Base-by-base conservation (phyloP, 1,284 basidiomycete genomes). In the Entoloma clypeatum region DNA sequence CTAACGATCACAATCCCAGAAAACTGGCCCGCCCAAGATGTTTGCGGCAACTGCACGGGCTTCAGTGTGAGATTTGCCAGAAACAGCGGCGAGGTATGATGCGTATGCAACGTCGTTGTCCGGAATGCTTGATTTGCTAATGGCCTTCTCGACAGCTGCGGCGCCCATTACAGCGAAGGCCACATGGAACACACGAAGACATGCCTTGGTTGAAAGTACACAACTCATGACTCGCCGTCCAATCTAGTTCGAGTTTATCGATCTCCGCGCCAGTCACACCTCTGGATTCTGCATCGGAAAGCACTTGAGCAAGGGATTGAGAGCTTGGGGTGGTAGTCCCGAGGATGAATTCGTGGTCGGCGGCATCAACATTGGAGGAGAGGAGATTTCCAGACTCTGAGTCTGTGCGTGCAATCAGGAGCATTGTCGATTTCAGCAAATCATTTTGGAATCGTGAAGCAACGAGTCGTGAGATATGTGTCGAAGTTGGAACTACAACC, bases 401-500 rank as follows among this genome's bases (percentile, higher is more conserved):
- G 62, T 96, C 93, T 3, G 93, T 95, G 42, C 92, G 83, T 7
- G 91, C 90, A 50, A 96, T 91, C 46, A 92, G 65, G 29, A 93
- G 77, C 79, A 92, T 92, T 11, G 89, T 86, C 38, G 86, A 84
- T 57, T 89, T 85, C 51, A 95, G 72, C 44, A 95, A 69, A 62
- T 95, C 92, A 51, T 90, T 79, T 63, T 92, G 90, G 70, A 93
- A 91, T 19, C 92, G 85, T 22, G 87, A 73, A 9, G 90, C 78
- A 49, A 91, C 73, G 41, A 95, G 77, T 24, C 92, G 83, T 36
- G 87, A 86, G 48, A 90, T 72, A 57, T 94, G 92, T 16, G 88
- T 84, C 7, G 86, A 89, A 3, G 87, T 83, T 10, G 92, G 92
- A 2, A 95, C 92, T 42, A 95, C 75, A 30, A 95, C 91, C 64